Base-by-base conservation (phyloP, 306 rosid genomes). In the Casuarina equisetifolia region DNA sequence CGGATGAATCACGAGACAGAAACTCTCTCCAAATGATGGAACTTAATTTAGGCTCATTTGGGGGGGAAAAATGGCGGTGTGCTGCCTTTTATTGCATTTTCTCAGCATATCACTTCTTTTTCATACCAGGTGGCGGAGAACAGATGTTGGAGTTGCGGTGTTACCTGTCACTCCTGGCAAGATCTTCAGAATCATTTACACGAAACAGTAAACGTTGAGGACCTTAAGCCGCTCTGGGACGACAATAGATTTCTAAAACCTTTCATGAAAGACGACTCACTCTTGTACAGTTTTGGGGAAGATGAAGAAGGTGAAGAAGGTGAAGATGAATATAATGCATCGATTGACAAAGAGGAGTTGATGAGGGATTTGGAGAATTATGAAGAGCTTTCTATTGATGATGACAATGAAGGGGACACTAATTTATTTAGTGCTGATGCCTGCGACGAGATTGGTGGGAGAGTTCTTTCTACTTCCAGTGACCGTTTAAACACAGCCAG, bases 141-240 rank as follows among this genome's bases (percentile, higher is more conserved):
- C 73, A 89, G 68, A 77, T 92, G 97, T 84, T 95, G 99, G 99
- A 88, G 82, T 75, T 95, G 97, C 45, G 94, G 93, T 66, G 74
- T 85, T 55, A 73, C 72, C n/a, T 88, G 82, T 43, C 79, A 74
- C 44, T 88, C 94, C 79, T 84, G 79, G 64, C 80, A 79, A 66
- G 91, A 87, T 54, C 82, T 91, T 43, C 92, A 52, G 82, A 82
- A 85, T 79, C 97, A 95, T 89, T 83, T 88, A 76, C 99, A 95
- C 72, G 85, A 88, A 78, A 74, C 81, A 20, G 25, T 43, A 10
- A 70, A 79, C 74, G 76, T 88, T 36, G 77, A 77, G 69, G 89
- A 72, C 66, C 69, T 89, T 45, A 84, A 83, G 84, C 76, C 78
- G 81, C 73, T 42, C 16, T 91, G 96, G 97, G 82, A 87, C 43